A percentile compares a stretch with the other conserved stretches of the same genome.
Evolutionary conservation across 768 basidiomycete genomes (phyloP).

Genomic region (Cystofilobasidium capitatum): DNA sequence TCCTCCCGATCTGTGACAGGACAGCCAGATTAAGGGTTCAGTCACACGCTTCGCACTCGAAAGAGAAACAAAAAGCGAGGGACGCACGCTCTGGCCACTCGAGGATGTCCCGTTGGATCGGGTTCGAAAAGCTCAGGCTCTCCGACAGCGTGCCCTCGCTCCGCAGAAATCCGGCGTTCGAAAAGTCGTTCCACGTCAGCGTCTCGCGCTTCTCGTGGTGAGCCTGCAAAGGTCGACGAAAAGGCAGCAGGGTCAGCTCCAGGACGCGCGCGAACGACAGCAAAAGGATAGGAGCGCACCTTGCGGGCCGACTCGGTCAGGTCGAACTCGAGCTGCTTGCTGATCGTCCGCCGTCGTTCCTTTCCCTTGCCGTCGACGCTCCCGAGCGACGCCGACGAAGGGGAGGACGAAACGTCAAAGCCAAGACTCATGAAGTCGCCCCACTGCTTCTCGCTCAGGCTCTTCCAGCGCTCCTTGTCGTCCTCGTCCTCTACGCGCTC

Average conservation of each 20-base stretch:
- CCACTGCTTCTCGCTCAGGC: slow-evolving; percentile 79
- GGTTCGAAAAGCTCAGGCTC: slow-evolving; percentile 67
- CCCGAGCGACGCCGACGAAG: slow-evolving; percentile 26
- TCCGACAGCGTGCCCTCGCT: slow-evolving; percentile 63
- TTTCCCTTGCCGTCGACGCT: slow-evolving; percentile 12
- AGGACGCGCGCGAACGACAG: slow-evolving; percentile 18
- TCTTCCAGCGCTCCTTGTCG: slow-evolving; percentile 50
- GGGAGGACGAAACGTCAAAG: slow-evolving; percentile 47
- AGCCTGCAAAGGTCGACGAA: slow-evolving; percentile 23
- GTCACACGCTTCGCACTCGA: not conserved
- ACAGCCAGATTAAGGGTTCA: not conserved
- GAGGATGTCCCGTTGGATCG: slow-evolving; percentile 51
- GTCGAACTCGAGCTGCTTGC: slow-evolving; percentile 82
- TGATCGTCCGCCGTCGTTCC: slow-evolving; percentile 34
- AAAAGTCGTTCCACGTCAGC: slow-evolving; percentile 85
- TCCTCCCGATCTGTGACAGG: slow-evolving; percentile 46
- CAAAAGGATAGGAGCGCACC: slow-evolving; percentile 40
- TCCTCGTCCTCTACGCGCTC: slow-evolving; percentile 46
- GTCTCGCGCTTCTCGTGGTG: slow-evolving; percentile 62
- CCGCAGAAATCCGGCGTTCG: slow-evolving; percentile 68
- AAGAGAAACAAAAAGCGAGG: not conserved
- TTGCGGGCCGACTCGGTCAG: slow-evolving; percentile 75
- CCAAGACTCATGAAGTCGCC: slow-evolving; percentile 80
- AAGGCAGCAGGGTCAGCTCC: slow-evolving; percentile 1
- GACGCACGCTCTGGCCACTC: slow-evolving; percentile 52